Percentiles rank a stretch among this genome's conserved stretches.
Conservation (phyloP, 495 filamentous ascomycete genomes). For the Collariella sp. region DNA sequence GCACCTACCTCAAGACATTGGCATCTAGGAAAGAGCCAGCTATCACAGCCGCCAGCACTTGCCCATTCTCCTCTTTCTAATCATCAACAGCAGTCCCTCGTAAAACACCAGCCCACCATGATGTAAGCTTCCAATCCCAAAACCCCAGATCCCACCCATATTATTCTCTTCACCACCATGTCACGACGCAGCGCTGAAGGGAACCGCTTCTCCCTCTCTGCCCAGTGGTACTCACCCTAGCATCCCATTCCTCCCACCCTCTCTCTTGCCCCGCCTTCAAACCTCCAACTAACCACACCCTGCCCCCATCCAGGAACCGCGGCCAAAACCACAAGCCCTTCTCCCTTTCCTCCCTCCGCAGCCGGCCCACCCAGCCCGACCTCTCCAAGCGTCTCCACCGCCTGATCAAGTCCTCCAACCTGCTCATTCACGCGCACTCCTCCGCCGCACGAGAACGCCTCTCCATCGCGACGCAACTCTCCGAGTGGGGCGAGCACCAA, state of each 20-base stretch:
- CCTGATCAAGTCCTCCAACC: slow-evolving; percentile 86
- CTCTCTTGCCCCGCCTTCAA: neutral
- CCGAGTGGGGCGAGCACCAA: slow-evolving; percentile 90
- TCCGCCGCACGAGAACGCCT: slow-evolving; percentile 70
- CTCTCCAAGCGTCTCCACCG: slow-evolving; percentile 76
- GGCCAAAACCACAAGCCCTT: slow-evolving; percentile 51
- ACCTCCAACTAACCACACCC: neutral
- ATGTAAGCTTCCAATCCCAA: neutral
- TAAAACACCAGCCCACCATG: slow-evolving; percentile 21
- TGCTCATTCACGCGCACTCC: slow-evolving; percentile 74
- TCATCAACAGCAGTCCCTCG: neutral
- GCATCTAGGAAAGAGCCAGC: too few relatives aligned
- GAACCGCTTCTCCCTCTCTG: slow-evolving; percentile 17
- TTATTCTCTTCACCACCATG: too few relatives aligned
- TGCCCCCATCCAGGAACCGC: slow-evolving; percentile 46
- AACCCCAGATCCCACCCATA: too few relatives aligned
- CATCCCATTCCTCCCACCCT: neutral
- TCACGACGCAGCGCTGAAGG: slow-evolving; percentile 19
- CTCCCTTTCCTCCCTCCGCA: slow-evolving; percentile 73
- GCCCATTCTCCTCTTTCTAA: too few relatives aligned
- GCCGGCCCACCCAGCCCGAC: slow-evolving; percentile 71
- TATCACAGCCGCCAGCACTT: too few relatives aligned
- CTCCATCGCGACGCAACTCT: slow-evolving; percentile 80
- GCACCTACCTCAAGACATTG: too few relatives aligned
- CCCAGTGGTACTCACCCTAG: slow-evolving; percentile 15